Evolutionary conservation across 139 green algal genomes (phyloP), one percentile per base, ranked within the genome.

Genomic region (Ostreobium quekettii): DNA sequence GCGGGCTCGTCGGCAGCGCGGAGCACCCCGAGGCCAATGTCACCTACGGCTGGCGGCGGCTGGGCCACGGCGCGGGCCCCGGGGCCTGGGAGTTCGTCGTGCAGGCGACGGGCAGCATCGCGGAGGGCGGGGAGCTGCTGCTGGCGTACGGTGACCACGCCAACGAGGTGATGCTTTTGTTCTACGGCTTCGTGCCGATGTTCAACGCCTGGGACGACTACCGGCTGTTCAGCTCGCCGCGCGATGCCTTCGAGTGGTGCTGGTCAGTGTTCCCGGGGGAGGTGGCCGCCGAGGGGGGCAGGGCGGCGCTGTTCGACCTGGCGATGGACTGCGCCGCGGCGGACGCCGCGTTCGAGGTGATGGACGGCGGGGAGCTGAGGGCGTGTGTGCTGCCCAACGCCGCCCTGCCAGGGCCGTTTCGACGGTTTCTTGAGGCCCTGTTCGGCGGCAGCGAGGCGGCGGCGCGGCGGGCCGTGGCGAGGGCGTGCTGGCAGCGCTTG

Each of bases 201-300:
- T 68, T 48, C 61, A 68, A 68, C 53, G 26, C 61, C 36, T 22
- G 61, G 42, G 61, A 68, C 35, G 61, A 68, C 36, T 68, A 57
- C 15, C 22, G 49, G 35, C 11, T 68, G 5, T 68, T 68, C 35
- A 7, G n/a, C 8, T 36, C 11, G 7, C 35, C 53, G 61, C 37
- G 53, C 30, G 61, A 68, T 53, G 42, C 42, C 15, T 37, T 68
- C 8, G 15, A 15, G 4, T 68, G 61, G 61, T 68, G 30, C n/a
- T 68, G 38, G n/a, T n/a, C n/a, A n/a, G n/a, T n/a, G n/a, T n/a
- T n/a, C n/a, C n/a, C n/a, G n/a, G n/a, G n/a, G n/a, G n/a, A n/a
- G n/a, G n/a, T n/a, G n/a, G n/a, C n/a, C n/a, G n/a, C n/a, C n/a
- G n/a, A n/a, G n/a, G n/a, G n/a, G n/a, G n/a, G n/a, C n/a, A n/a